A percentile compares a stretch with the other conserved stretches of the same genome.
Conservation (phyloP, 1,284 basidiomycete genomes). For the Cutaneotrichosporon sp. region DNA sequence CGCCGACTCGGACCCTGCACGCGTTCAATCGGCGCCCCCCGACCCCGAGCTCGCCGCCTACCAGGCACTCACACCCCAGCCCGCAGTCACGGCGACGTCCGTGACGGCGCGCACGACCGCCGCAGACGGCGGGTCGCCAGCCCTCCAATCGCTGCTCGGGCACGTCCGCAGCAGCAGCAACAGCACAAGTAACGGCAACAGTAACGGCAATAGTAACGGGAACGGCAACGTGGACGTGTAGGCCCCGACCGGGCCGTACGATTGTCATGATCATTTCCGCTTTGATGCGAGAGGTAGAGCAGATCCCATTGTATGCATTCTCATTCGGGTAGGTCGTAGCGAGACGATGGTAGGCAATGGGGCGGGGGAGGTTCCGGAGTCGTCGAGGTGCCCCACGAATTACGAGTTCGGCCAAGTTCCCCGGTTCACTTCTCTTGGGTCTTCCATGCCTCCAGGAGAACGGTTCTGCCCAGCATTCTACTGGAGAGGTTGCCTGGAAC, state of each 20-base stretch:
- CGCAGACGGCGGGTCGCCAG: neutral
- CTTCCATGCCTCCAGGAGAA: too few species aligned
- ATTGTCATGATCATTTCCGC: neutral
- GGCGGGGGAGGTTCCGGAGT: too few species aligned
- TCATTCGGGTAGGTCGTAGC: neutral
- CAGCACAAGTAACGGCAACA: neutral
- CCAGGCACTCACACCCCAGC: neutral
- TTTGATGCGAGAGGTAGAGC: neutral
- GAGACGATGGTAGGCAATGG: too few species aligned
- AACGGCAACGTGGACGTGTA: neutral
- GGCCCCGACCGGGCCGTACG: neutral
- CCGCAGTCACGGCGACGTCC: neutral
- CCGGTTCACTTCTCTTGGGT: too few species aligned
- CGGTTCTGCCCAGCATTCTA: too few species aligned
- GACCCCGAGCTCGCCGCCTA: neutral
- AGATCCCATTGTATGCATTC: neutral
- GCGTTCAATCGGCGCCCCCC: too few species aligned
- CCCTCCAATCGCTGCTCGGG: neutral
- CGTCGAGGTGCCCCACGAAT: too few species aligned
- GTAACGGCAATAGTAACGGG: neutral
- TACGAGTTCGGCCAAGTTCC: too few species aligned
- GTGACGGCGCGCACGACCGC: constrained; percentile 1
- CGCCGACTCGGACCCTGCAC: neutral
- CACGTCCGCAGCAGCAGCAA: neutral
- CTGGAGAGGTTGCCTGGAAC: too few species aligned